phyloP scores from a whole-genome alignment of 257 asterid genomes.

The Rehmannia glutinosa region DNA sequence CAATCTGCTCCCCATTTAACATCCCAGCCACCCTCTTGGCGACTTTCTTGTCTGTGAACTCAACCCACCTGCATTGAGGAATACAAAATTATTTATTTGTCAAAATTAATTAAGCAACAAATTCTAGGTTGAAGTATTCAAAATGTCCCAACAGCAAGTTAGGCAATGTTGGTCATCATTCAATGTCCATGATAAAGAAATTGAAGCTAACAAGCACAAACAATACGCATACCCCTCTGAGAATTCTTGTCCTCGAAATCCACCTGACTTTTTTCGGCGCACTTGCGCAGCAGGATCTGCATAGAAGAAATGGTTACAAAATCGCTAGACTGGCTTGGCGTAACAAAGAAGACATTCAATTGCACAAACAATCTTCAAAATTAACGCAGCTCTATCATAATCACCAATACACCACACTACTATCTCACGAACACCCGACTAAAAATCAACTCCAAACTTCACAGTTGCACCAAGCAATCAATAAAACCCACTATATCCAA shows the following conservation, averaged over 20 bases:
- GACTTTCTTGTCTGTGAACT: constrained; percentile 68
- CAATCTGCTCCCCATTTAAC: constrained; percentile 82
- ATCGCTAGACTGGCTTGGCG: background rate
- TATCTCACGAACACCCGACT: background rate
- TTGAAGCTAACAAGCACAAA: background rate
- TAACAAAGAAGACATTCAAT: background rate
- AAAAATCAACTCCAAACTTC: background rate
- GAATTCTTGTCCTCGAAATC: constrained; percentile 73
- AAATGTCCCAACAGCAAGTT: background rate
- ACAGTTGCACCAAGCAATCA: background rate
- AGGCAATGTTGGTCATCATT: background rate
- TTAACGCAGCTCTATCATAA: background rate
- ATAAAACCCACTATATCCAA: background rate
- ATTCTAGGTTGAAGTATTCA: background rate
- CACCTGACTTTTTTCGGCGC: constrained; percentile 65
- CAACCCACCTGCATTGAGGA: constrained; percentile 75
- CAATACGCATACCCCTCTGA: constrained; percentile 72
- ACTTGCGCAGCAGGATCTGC: constrained; percentile 56
- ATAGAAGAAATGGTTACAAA: background rate
- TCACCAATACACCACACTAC: background rate
- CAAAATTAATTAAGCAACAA: background rate
- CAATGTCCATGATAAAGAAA: background rate
- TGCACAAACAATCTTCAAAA: background rate
- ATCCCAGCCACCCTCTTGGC: constrained; percentile 81
- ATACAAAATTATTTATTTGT: background rate